Evolutionary conservation across 176 grass and related monocot genomes (phyloP).

Genomic region (Oryza coarctata): DNA sequence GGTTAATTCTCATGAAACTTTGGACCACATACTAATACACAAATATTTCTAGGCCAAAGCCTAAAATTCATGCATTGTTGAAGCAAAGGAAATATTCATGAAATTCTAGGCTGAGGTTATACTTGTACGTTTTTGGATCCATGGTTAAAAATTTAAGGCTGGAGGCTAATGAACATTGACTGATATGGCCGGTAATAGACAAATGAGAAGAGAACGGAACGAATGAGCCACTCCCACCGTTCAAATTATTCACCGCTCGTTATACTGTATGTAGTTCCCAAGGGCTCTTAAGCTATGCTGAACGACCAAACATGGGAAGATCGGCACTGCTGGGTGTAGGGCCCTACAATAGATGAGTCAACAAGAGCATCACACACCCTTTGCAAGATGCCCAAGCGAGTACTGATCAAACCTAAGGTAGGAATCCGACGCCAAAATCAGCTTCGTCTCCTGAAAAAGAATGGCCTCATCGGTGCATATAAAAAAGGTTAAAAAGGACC

Average conservation of each 20-base stretch:
- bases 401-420: slow-evolving; percentile 79
- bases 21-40: no score
- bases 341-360: not conserved
- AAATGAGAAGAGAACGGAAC: not conserved
- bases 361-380: slow-evolving; percentile 29
- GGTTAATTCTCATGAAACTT: not conserved
- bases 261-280: not conserved
- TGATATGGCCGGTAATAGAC: no score
- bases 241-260: not conserved
- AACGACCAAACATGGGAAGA: not conserved
- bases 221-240: not conserved
- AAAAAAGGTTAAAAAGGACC: not conserved
- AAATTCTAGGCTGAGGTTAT: no score
- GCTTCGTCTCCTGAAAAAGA: slow-evolving; percentile 73
- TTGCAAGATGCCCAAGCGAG: slow-evolving; percentile 47
- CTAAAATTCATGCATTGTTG: no score
- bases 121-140: no score
- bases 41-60: no score
- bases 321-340: not conserved
- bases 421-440: slow-evolving; percentile 86
- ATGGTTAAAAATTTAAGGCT: not conserved
- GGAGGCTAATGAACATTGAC: no score
- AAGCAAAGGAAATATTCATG: no score
- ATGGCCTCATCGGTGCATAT: slow-evolving; percentile 28
- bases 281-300: not conserved